phyloP scores from a whole-genome alignment of 2,329 filamentous ascomycete genomes.

The Setomelanomma holmii region DNA sequence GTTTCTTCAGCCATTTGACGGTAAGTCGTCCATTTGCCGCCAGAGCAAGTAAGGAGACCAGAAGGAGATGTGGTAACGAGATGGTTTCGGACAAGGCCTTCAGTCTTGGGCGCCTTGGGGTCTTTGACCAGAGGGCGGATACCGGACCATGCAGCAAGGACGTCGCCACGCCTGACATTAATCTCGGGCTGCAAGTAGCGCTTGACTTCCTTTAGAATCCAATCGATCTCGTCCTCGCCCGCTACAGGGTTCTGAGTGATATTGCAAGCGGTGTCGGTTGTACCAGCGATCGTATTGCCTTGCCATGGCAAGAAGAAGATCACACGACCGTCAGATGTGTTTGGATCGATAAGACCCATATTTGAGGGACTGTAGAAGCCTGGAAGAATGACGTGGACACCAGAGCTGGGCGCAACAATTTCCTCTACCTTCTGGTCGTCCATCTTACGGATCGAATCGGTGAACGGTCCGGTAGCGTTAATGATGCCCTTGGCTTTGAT shows the following conservation, averaged over 20 bases:
- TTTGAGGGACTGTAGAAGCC: slow-evolving; percentile 85
- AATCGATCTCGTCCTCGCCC: slow-evolving; percentile 83
- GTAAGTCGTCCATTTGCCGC: slow-evolving; percentile 93
- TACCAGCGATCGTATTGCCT: slow-evolving; percentile 89
- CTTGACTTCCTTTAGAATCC: slow-evolving; percentile 84
- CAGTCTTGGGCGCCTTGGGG: slow-evolving; percentile 83
- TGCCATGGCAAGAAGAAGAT: slow-evolving; percentile 96
- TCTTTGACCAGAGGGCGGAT: slow-evolving; percentile 87
- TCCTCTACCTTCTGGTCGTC: slow-evolving; percentile 75
- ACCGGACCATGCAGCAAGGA: slow-evolving; percentile 89
- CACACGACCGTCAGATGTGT: slow-evolving; percentile 85
- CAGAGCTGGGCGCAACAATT: slow-evolving; percentile 85
- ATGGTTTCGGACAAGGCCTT: slow-evolving; percentile 87
- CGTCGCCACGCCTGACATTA: slow-evolving; percentile 82
- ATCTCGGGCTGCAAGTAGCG: slow-evolving; percentile 85
- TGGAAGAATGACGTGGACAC: slow-evolving; percentile 85
- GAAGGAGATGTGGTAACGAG: slow-evolving; percentile 80
- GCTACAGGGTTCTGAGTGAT: slow-evolving; percentile 78
- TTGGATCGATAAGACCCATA: slow-evolving; percentile 87
- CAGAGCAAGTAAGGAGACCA: slow-evolving; percentile 82
- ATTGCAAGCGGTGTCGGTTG: slow-evolving; percentile 78
- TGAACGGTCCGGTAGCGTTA: slow-evolving; percentile 89
- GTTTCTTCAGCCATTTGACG: slow-evolving; percentile 92
- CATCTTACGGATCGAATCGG: slow-evolving; percentile 83
- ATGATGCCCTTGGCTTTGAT: slow-evolving; percentile 82